phyloP scores from a whole-genome alignment of 805 yeast species.

The Starmerella davenportii region DNA sequence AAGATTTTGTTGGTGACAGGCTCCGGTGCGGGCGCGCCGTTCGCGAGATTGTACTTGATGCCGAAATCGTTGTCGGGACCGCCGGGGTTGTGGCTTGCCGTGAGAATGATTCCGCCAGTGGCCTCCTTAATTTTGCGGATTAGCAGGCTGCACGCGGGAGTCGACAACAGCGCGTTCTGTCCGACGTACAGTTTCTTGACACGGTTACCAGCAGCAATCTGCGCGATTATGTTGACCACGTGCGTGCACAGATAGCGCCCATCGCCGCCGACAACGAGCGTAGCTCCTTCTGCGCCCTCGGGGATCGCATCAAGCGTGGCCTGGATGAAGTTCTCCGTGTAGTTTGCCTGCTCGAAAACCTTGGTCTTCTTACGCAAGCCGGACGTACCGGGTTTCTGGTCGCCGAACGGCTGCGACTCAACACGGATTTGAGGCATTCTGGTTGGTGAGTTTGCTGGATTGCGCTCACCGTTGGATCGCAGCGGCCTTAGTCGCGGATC shows the following conservation, averaged over 20 bases:
- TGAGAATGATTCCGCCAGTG: conserved; percentile 77
- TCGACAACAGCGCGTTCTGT: conserved; percentile 70
- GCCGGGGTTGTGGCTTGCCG: conserved; percentile 97
- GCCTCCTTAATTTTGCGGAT: conserved; percentile 56
- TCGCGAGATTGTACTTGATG: conserved; percentile 81
- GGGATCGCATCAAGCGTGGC: conserved; percentile 74
- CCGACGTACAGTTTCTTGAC: conserved; percentile 74
- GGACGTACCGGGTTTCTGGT: conserved; percentile 96
- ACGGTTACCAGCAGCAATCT: conserved; percentile 81
- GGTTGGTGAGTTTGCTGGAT: no score
- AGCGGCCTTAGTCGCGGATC: no score
- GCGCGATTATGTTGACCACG: conserved; percentile 63
- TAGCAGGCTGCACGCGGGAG: conserved; percentile 92
- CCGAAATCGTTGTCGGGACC: conserved; percentile 87
- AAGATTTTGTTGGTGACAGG: conserved; percentile 74
- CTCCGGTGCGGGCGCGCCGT: conserved; percentile 98
- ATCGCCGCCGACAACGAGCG: conserved; percentile 88
- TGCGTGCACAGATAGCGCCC: conserved; percentile 80
- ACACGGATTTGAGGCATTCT: neutral
- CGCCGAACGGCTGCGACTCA: conserved; percentile 57
- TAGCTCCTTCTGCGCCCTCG: conserved; percentile 59
- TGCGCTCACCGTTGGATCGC: no score
- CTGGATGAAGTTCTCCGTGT: conserved; percentile 89
- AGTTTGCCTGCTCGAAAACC: conserved; percentile 60
- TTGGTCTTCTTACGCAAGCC: conserved; percentile 84